Conservation (phyloP, 2,329 filamentous ascomycete species). For the Emericellopsis cladophorae region DNA sequence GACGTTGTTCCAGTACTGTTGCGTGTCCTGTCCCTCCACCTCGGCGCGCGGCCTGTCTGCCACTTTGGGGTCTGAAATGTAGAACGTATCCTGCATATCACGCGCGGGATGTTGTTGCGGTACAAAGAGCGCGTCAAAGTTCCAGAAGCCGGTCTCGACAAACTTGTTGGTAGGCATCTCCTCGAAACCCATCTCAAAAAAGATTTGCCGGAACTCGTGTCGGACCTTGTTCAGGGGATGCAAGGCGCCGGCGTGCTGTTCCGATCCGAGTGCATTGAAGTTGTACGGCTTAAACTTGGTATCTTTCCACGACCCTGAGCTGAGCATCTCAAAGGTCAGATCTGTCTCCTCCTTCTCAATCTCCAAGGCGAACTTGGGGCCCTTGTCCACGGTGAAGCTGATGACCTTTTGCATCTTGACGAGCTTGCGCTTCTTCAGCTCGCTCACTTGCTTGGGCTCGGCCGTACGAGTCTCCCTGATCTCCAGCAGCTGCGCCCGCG, state of each 20-base stretch:
- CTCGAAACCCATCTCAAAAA: slow-evolving; percentile 98
- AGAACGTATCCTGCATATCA: slow-evolving; percentile 97
- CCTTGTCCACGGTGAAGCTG: slow-evolving; percentile 73
- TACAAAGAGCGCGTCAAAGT: slow-evolving; percentile 93
- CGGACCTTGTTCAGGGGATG: slow-evolving; percentile 86
- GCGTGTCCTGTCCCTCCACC: slow-evolving; percentile 52
- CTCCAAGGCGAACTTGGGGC: slow-evolving; percentile 75
- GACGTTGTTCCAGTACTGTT: slow-evolving; percentile 80
- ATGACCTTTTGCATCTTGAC: slow-evolving; percentile 74
- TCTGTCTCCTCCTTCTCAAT: slow-evolving; percentile 92
- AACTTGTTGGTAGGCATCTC: slow-evolving; percentile 94
- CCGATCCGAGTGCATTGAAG: slow-evolving; percentile 59
- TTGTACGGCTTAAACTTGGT: slow-evolving; percentile 74
- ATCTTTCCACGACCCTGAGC: slow-evolving; percentile 81
- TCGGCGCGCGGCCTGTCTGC: slow-evolving; percentile 56
- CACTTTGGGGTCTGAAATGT: slow-evolving; percentile 76
- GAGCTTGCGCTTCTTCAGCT: slow-evolving; percentile 87
- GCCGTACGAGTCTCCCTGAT: slow-evolving; percentile 60
- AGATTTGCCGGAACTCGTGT: slow-evolving; percentile 91
- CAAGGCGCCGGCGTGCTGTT: slow-evolving; percentile 47
- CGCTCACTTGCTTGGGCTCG: slow-evolving; percentile 64
- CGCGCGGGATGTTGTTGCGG: slow-evolving; percentile 96
- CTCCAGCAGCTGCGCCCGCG: slow-evolving; percentile 59
- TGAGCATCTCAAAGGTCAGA: slow-evolving; percentile 84
- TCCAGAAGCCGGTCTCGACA: slow-evolving; percentile 96